A percentile compares a stretch with the other conserved stretches of the same genome.
phyloP scores from a whole-genome alignment of 2,329 filamentous ascomycete genomes.

The Dothideomycetes sp. region DNA sequence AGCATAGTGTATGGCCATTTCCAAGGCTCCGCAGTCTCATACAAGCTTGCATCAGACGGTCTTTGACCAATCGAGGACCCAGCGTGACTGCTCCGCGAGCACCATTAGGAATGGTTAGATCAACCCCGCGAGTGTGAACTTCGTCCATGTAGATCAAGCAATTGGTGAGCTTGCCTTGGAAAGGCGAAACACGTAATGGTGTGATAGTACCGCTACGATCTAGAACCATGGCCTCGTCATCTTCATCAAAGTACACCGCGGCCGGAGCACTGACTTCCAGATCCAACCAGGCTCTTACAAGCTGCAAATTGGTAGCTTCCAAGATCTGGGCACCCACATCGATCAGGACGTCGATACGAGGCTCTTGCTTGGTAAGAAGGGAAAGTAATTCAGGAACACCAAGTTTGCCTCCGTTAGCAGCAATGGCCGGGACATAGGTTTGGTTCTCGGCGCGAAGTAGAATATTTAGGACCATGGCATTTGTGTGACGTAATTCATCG shows the following conservation, averaged over 20 bases:
- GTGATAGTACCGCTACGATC: conserved; percentile 41
- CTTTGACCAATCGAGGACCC: conserved; percentile 57
- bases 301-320: conserved; percentile 48
- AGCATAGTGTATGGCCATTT: conserved; percentile 55
- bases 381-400: conserved; percentile 32
- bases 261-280: conserved; percentile 12
- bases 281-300: conserved; percentile 48
- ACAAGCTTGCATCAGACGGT: conserved; percentile 60
- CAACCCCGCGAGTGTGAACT: conserved; percentile 60
- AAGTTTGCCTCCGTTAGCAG: neutral
- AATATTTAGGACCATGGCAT: conserved; percentile 54
- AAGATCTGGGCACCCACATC: conserved; percentile 65
- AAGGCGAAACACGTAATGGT: conserved; percentile 50
- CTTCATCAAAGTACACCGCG: conserved; percentile 48
- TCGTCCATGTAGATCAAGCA: conserved; percentile 65
- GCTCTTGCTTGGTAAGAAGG: conserved; percentile 32
- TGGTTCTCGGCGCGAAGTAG: conserved; percentile 49
- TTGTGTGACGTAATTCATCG: conserved; percentile 49
- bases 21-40: conserved; percentile 66
- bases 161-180: conserved; percentile 42
- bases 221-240: conserved; percentile 47
- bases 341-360: conserved; percentile 49
- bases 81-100: conserved; percentile 61
- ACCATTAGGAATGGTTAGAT: conserved; percentile 50
- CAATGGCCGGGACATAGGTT: neutral